A percentile compares a stretch with the other conserved stretches of the same genome.
phyloP scores from a whole-genome alignment of 2,329 filamentous ascomycete genomes.

The Torrubiella hemipterigena region DNA sequence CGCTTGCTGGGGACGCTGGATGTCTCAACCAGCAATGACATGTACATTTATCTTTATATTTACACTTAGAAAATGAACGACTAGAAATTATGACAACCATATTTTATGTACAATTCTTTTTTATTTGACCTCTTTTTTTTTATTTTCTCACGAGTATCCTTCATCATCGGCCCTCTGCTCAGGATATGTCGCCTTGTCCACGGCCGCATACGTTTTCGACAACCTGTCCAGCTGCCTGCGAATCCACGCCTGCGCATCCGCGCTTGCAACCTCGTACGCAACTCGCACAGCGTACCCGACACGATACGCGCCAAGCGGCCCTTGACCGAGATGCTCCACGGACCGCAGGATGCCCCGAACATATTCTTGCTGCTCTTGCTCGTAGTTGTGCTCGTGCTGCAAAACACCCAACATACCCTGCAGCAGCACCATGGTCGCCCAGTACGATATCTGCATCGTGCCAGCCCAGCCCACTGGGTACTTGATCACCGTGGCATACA shows the following conservation, averaged over 20 bases:
- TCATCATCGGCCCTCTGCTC: conserved; percentile 11
- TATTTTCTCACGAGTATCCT: conserved; percentile 5
- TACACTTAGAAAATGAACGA: too few relatives aligned
- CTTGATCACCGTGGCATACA: conserved; percentile 19
- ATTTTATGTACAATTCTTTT: not conserved
- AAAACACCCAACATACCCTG: conserved; percentile 24
- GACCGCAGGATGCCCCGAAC: conserved; percentile 22
- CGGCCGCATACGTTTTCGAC: conserved; percentile 20
- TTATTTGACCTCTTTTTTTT: not conserved
- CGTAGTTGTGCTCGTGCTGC: conserved; percentile 13
- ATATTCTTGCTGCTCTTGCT: conserved; percentile 13
- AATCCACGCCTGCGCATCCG: conserved; percentile 22
- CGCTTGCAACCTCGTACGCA: conserved; percentile 24
- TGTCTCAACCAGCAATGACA: too few relatives aligned
- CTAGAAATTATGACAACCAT: not conserved
- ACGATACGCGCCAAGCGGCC: conserved; percentile 25
- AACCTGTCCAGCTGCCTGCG: conserved; percentile 16
- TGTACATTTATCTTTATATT: too few relatives aligned
- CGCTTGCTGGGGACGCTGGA: too few relatives aligned
- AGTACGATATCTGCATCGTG: conserved; percentile 22
- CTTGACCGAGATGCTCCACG: conserved; percentile 22
- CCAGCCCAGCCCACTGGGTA: conserved; percentile 21
- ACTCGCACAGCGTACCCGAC: conserved; percentile 25
- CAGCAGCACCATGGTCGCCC: conserved; percentile 26
- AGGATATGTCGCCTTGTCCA: conserved; percentile 16